Evolutionary conservation across 148 eudicot genomes (phyloP), one percentile per base, ranked within the genome.

Genomic region (Rhododendron williamsianum): DNA sequence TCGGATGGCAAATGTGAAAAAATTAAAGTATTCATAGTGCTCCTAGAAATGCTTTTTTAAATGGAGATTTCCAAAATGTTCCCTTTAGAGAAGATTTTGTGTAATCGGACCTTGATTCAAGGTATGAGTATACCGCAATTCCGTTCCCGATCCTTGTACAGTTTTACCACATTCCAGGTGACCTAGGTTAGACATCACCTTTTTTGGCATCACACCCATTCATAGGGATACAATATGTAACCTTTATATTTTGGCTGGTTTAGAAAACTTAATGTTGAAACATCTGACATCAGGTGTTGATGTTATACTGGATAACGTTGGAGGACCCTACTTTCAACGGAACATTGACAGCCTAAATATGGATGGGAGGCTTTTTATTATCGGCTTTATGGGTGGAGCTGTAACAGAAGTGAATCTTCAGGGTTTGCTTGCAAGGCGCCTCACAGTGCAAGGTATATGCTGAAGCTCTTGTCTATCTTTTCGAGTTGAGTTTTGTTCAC

Each of bases 291-390:
- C 87, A 96, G 99, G 98, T 86, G 98, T 96, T 86, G 98, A 96
- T 89, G 97, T 95, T 76, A 94, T 95, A 87, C 88, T 96, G 84
- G 99, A 96, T 89, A 93, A 89, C 83, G 84, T 96, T 88, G 99
- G 98, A n/a, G 99, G 91, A 13, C 38, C 92, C 80, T 96, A 96
- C 91, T 87, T 94, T 23, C 91, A 94, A 86, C 87, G 91, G 48
- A 96, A 96, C 85, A 89, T 96, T 56, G 98, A 95, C 82, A 91
- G 96, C 92, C 92, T 96, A 85, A 91, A 92, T 83, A 58, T 93
- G 30, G 98, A 91, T 89, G 99, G 99, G n/a, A 93, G 99, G 87
- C 99, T 96, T 84, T 96, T 95, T 91, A 93, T 96, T 52, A 95
- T 96, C 60, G 98, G 97, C 54, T 89, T 93, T 51, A 93, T 92